Percentiles rank a stretch among this genome's conserved stretches.
phyloP scores from a whole-genome alignment of 345 rosid genomes.

The Trapa incisa region DNA sequence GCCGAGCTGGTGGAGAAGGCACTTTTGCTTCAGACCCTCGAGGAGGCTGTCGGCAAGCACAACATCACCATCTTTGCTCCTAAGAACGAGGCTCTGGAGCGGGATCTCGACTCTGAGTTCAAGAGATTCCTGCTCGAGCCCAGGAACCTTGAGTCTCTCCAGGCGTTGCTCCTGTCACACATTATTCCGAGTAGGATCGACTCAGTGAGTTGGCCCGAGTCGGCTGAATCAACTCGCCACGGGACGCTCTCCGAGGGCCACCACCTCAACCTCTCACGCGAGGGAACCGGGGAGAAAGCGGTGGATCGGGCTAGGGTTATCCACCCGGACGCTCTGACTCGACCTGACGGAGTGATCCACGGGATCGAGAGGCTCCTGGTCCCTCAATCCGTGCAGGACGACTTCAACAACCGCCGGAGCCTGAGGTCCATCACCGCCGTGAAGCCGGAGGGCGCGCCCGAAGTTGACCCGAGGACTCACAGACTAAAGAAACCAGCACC shows the following conservation, averaged over 20 bases:
- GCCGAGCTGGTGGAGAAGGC: constrained; percentile 48
- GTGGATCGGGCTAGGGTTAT: constrained; percentile 24
- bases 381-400: constrained; percentile 39
- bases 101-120: constrained; percentile 38
- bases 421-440: constrained; percentile 39
- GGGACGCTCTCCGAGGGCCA: constrained; percentile 17
- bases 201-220: constrained; percentile 19
- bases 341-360: constrained; percentile 47
- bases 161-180: constrained; percentile 29
- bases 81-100: constrained; percentile 32
- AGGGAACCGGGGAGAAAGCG: constrained; percentile 7
- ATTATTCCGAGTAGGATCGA: constrained; percentile 22
- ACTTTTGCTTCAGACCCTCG: constrained; percentile 35
- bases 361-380: constrained; percentile 33
- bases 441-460: constrained; percentile 41
- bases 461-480: constrained; percentile 31
- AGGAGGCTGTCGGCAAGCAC: constrained; percentile 28
- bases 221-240: constrained; percentile 2
- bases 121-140: constrained; percentile 50
- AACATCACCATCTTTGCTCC: constrained; percentile 52
- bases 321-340: constrained; percentile 24
- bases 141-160: constrained; percentile 31
- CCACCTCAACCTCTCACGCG: constrained; percentile 10
- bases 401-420: constrained; percentile 32
- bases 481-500: constrained; percentile 28